A percentile compares a stretch with the other conserved stretches of the same genome.
phyloP scores from a whole-genome alignment of 441 rosid species.

The Croton laevigatus region DNA sequence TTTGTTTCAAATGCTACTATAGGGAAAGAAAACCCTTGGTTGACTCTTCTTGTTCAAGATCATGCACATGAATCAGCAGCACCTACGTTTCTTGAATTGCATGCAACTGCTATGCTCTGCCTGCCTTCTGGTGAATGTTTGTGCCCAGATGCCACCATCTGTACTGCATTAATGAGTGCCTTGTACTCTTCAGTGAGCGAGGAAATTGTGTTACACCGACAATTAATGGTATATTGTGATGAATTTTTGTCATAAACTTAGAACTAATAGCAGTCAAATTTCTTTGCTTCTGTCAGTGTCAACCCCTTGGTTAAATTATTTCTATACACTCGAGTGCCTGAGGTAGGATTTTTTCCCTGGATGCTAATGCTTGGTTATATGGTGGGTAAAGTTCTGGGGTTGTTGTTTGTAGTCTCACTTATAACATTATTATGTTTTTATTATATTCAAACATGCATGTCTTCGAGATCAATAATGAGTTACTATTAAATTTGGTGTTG shows the following conservation, averaged over 20 bases:
- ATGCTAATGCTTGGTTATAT: neutral
- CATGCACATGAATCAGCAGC: constrained; percentile 45
- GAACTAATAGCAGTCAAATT: neutral
- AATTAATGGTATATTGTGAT: constrained; percentile 62
- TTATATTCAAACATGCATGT: neutral
- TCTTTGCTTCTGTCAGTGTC: neutral
- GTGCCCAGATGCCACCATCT: constrained; percentile 84
- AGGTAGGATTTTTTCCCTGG: neutral
- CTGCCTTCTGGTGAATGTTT: constrained; percentile 94
- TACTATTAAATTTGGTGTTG: neutral
- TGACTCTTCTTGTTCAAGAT: constrained; percentile 60
- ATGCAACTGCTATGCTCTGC: constrained; percentile 90
- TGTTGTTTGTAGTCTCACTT: neutral
- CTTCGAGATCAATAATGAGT: neutral
- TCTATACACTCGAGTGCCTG: neutral
- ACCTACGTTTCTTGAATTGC: constrained; percentile 76
- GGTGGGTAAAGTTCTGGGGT: neutral
- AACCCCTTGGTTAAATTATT: neutral
- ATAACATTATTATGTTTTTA: neutral
- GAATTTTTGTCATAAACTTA: constrained; percentile 4
- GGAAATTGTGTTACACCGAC: constrained; percentile 73
- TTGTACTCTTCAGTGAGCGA: constrained; percentile 84
- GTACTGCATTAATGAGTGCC: constrained; percentile 88
- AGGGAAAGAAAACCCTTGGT: constrained; percentile 82
- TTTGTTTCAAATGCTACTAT: constrained; percentile 19